phyloP scores from a whole-genome alignment of 2,329 filamentous ascomycete genomes.

The Talaromyces pinophilus region DNA sequence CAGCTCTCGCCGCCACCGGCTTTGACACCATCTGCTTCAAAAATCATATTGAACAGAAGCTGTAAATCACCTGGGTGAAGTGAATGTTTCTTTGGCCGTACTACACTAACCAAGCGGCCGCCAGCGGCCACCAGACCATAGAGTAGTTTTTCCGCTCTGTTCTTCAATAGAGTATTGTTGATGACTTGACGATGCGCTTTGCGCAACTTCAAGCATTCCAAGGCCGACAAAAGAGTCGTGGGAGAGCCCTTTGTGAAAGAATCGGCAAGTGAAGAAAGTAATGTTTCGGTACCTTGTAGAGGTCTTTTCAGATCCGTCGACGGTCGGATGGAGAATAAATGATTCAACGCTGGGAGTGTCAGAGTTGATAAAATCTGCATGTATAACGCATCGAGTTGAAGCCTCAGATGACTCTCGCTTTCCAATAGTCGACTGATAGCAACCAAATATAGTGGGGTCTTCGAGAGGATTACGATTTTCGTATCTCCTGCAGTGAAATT shows the following conservation, averaged over 20 bases:
- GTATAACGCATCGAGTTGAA: slow-evolving; percentile 89
- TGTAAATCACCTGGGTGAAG: slow-evolving; percentile 94
- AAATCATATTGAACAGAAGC: slow-evolving; percentile 98
- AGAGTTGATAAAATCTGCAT: slow-evolving; percentile 98
- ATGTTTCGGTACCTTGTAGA: slow-evolving; percentile 83
- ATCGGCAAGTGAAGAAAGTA: slow-evolving; percentile 89
- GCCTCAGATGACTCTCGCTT: slow-evolving; percentile 81
- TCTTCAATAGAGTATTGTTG: slow-evolving; percentile 82
- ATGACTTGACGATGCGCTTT: slow-evolving; percentile 85
- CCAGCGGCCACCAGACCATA: slow-evolving; percentile 94
- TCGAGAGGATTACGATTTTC: slow-evolving; percentile 80
- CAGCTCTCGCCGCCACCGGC: slow-evolving; percentile 94
- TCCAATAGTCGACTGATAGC: slow-evolving; percentile 92
- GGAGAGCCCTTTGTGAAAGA: slow-evolving; percentile 92
- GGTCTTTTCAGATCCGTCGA: slow-evolving; percentile 92
- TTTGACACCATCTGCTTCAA: slow-evolving; percentile 89
- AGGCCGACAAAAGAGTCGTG: slow-evolving; percentile 79
- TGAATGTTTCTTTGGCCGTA: slow-evolving; percentile 90
- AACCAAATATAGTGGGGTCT: slow-evolving; percentile 87
- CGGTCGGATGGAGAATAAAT: slow-evolving; percentile 84
- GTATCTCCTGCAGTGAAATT: slow-evolving; percentile 85
- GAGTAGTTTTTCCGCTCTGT: slow-evolving; percentile 73
- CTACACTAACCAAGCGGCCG: slow-evolving; percentile 89
- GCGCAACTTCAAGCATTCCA: slow-evolving; percentile 89
- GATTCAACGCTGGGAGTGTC: slow-evolving; percentile 81